Evolutionary conservation across 805 yeast species (phyloP).

Genomic region (Myxozyma lipomycoides): DNA sequence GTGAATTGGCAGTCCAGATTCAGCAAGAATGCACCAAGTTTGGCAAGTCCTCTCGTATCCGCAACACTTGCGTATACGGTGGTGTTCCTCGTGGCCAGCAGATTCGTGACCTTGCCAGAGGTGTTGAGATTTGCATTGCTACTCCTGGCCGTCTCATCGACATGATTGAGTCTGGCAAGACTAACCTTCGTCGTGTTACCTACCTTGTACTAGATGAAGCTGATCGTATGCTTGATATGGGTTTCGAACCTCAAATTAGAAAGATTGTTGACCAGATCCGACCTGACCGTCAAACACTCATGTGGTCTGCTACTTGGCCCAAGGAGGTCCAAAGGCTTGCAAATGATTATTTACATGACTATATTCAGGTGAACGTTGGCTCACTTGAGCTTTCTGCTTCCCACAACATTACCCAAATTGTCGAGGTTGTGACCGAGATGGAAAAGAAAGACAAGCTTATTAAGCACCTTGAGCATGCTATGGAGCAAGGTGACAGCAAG

Average conservation of each 20-base stretch:
- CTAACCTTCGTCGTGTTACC: slow-evolving; percentile 93
- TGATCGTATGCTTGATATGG: slow-evolving; percentile 99
- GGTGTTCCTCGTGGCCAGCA: slow-evolving; percentile 99
- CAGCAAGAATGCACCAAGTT: slow-evolving; percentile 94
- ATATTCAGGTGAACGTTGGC: slow-evolving; percentile 95
- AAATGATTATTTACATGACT: slow-evolving; percentile 83
- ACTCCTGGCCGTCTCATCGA: slow-evolving; percentile 99
- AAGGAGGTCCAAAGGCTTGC: slow-evolving; percentile 94
- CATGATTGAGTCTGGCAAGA: slow-evolving; percentile 91
- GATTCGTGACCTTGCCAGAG: slow-evolving; percentile 91
- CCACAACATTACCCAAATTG: slow-evolving; percentile 85
- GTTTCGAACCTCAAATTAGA: slow-evolving; percentile 99
- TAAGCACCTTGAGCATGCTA: slow-evolving; percentile 78
- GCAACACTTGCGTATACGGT: slow-evolving; percentile 84
- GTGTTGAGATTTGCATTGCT: slow-evolving; percentile 93
- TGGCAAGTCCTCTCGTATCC: slow-evolving; percentile 84
- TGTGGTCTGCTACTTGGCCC: slow-evolving; percentile 99
- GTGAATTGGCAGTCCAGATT: slow-evolving; percentile 98
- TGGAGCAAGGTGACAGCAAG: slow-evolving; percentile 63
- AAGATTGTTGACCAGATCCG: slow-evolving; percentile 92
- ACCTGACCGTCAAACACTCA: slow-evolving; percentile 98
- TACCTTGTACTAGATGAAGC: slow-evolving; percentile 98
- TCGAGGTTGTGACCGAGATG: slow-evolving; percentile 85
- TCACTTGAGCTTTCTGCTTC: slow-evolving; percentile 91
- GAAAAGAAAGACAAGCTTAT: slow-evolving; percentile 86